Conservation (phyloP, 2,329 filamentous ascomycete genomes). For the Fusarium setosum region DNA sequence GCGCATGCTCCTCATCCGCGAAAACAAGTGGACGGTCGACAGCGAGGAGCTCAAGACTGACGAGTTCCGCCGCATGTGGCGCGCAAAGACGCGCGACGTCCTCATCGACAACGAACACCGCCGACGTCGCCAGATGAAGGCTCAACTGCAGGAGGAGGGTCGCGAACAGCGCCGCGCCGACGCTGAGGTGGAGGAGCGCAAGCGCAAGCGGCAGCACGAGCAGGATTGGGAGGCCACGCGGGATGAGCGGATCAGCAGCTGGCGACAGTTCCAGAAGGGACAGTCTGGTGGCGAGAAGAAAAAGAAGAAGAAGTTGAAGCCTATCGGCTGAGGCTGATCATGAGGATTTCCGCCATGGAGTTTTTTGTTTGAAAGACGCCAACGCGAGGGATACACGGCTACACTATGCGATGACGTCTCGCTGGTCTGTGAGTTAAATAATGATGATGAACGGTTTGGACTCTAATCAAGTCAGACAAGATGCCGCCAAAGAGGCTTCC, state of each 20-base stretch:
- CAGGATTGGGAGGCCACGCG: slow-evolving; percentile 95
- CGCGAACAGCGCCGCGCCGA: slow-evolving; percentile 88
- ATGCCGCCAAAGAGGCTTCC: slow-evolving; percentile 19
- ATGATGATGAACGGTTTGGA: slow-evolving; percentile 42
- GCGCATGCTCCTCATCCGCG: slow-evolving; percentile 92
- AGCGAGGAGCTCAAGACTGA: slow-evolving; percentile 86
- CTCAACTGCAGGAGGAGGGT: slow-evolving; percentile 96
- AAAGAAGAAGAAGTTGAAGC: slow-evolving; percentile 79
- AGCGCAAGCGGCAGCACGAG: slow-evolving; percentile 91
- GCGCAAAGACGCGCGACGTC: slow-evolving; percentile 88
- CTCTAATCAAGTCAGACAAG: slow-evolving; percentile 47
- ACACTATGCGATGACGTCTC: slow-evolving; percentile 23
- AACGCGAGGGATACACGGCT: slow-evolving; percentile 20
- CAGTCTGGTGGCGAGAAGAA: slow-evolving; percentile 71
- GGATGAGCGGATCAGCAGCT: slow-evolving; percentile 91
- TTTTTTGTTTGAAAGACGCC: slow-evolving; percentile 17
- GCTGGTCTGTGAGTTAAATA: slow-evolving; percentile 48
- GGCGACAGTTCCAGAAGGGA: slow-evolving; percentile 90
- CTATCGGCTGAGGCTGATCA: slow-evolving; percentile 60
- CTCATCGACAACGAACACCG: slow-evolving; percentile 93
- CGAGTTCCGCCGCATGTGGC: slow-evolving; percentile 87
- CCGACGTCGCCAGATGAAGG: slow-evolving; percentile 86
- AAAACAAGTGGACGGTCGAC: slow-evolving; percentile 93
- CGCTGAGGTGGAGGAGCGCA: slow-evolving; percentile 82
- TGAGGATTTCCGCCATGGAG: slow-evolving; percentile 6